These are phyloP conservation scores for Penicillium sp. DNA, from an alignment of 2,329 filamentous ascomycete species.

Conservation along the genomic window DNA sequence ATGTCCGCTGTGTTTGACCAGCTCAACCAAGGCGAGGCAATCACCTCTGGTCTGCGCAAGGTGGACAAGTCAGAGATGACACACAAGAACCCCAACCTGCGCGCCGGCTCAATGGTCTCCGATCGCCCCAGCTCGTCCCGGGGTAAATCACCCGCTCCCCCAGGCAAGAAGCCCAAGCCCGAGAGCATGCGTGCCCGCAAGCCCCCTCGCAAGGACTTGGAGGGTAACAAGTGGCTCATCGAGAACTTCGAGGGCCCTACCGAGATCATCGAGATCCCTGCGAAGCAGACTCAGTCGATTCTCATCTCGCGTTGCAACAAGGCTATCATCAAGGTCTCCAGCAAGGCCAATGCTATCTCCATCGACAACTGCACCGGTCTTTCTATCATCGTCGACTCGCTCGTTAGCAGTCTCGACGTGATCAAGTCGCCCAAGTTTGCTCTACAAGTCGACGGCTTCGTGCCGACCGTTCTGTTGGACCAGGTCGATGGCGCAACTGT, in stretches of 20 bases:
- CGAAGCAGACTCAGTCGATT: conserved; percentile 79
- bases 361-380: conserved; percentile 85
- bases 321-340: conserved; percentile 81
- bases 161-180: conserved; percentile 82
- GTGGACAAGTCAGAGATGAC: conserved; percentile 97
- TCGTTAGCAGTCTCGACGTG: conserved; percentile 88
- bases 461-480: conserved; percentile 87
- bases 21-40: conserved; percentile 81
- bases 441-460: conserved; percentile 80
- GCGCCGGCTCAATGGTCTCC: conserved; percentile 69
- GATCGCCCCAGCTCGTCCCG: conserved; percentile 50
- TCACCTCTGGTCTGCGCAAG: conserved; percentile 86
- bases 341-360: conserved; percentile 95
- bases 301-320: conserved; percentile 91
- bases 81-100: conserved; percentile 91
- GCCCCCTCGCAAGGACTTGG: conserved; percentile 72
- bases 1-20: conserved; percentile 88
- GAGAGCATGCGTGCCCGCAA: conserved; percentile 83
- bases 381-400: conserved; percentile 81
- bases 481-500: conserved; percentile 87
- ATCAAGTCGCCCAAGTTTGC: conserved; percentile 96
- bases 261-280: conserved; percentile 75
- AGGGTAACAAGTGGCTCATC: conserved; percentile 91
- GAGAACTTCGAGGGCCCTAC: conserved; percentile 85
- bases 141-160: conserved; percentile 83